A percentile compares a stretch with the other conserved stretches of the same genome.
Evolutionary conservation across 2,329 filamentous ascomycete genomes (phyloP).

Genomic region (Alternaria brassicicola): DNA sequence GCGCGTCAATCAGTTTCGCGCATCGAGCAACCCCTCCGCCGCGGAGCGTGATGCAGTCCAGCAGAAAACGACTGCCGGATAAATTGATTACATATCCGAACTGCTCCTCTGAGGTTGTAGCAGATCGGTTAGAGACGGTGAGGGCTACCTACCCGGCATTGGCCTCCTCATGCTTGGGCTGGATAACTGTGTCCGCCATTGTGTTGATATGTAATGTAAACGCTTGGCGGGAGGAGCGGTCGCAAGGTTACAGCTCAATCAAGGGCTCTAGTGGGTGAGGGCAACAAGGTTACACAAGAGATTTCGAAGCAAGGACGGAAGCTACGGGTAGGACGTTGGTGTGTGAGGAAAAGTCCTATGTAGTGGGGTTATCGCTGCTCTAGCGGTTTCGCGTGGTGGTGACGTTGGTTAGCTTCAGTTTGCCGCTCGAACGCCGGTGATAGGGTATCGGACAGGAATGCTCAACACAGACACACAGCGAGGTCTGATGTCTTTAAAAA

Average conservation of each 20-base stretch:
- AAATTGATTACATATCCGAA: conserved; percentile 7
- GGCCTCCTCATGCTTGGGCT: conserved; percentile 52
- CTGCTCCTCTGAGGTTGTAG: background rate
- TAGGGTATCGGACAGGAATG: conserved; percentile 23
- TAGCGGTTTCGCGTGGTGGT: conserved; percentile 40
- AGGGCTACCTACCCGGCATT: conserved; percentile 54
- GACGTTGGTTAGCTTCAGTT: conserved; percentile 33
- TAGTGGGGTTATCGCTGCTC: conserved; percentile 43
- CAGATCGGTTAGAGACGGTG: background rate
- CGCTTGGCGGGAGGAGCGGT: conserved; percentile 26
- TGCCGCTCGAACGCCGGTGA: conserved; percentile 31
- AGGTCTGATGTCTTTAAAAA: conserved; percentile 28
- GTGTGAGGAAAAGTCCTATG: conserved; percentile 41
- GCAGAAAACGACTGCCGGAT: conserved; percentile 2
- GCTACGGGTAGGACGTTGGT: conserved; percentile 35
- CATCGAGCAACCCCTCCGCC: conserved; percentile 21
- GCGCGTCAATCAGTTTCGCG: background rate
- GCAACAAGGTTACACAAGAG: conserved; percentile 11
- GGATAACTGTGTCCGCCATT: conserved; percentile 58
- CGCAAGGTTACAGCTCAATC: conserved; percentile 33
- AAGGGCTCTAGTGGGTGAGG: conserved; percentile 18
- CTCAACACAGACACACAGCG: conserved; percentile 22
- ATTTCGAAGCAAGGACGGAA: conserved; percentile 28
- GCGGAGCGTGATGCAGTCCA: background rate
- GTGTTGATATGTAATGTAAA: conserved; percentile 23